These are phyloP conservation scores for Pseudogymnoascus sp. DNA, from an alignment of 2,329 filamentous ascomycete genomes.

Conservation along the genomic window DNA sequence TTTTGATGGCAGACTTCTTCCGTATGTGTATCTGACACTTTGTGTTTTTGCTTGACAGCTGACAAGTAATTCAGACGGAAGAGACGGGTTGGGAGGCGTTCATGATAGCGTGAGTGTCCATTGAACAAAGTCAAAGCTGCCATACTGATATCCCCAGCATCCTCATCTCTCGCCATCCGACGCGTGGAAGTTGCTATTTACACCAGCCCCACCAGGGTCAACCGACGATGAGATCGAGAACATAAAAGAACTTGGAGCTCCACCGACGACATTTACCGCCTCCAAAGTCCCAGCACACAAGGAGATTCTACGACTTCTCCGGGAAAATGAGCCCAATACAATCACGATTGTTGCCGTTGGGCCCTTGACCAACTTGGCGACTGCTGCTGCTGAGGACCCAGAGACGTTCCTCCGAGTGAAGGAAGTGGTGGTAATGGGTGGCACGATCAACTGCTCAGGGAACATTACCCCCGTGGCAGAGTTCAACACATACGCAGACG, in stretches of 20 bases:
- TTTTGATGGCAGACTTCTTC: slow-evolving; percentile 76
- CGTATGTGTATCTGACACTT: slow-evolving; percentile 45
- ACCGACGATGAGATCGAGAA: slow-evolving; percentile 35
- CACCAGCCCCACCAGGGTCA: slow-evolving; percentile 34
- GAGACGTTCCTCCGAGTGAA: slow-evolving; percentile 83
- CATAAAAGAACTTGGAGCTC: slow-evolving; percentile 22
- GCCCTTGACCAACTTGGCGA: slow-evolving; percentile 84
- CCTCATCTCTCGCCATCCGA: slow-evolving; percentile 68
- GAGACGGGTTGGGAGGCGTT: slow-evolving; percentile 69
- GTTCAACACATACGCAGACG: slow-evolving; percentile 92
- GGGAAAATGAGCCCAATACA: slow-evolving; percentile 71
- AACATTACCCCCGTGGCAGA: slow-evolving; percentile 83
- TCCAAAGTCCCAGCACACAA: slow-evolving; percentile 67
- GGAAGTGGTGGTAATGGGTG: slow-evolving; percentile 93
- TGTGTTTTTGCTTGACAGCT: slow-evolving; percentile 5
- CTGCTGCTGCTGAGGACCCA: slow-evolving; percentile 80
- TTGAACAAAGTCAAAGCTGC: background rate
- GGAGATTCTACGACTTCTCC: slow-evolving; percentile 81
- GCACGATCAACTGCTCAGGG: slow-evolving; percentile 67
- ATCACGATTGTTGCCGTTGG: slow-evolving; percentile 88
- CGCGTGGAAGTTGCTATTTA: slow-evolving; percentile 64
- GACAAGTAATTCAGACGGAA: slow-evolving; percentile 47
- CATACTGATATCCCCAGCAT: slow-evolving; percentile 38
- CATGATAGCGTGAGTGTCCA: slow-evolving; percentile 45
- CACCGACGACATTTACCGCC: slow-evolving; percentile 58